Evolutionary conservation across 345 rosid genomes (phyloP), one percentile per base, ranked within the genome.

Genomic region (Boechera stricta): DNA sequence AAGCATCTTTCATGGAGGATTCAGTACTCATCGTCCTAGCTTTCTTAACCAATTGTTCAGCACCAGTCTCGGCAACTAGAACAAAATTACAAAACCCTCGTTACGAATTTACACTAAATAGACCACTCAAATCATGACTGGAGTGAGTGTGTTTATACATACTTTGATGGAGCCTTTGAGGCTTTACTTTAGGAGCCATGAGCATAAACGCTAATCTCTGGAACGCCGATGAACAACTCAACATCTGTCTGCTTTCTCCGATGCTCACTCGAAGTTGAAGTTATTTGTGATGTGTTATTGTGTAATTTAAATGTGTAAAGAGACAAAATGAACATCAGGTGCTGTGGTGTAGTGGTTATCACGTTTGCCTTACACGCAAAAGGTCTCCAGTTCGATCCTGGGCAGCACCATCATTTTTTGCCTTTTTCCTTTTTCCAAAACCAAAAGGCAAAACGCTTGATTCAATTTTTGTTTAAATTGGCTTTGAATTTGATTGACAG

Each of bases 1-100:
- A 92, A 4, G 90, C 77, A 36, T 77, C 91, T 78, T 75, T 89
- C 54, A 90, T 82, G 70, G 89, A 78, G 64, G 90, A 81, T 31
- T 81, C 70, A 2, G 87, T 82, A 78, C 59, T 72, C 88, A 85
- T 84, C 7, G 85, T 78, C 64, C 85, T 79, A 11, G 87, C 80
- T 68, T 35, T 84, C 81, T 86, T 84, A 13, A 82, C 49, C 16
- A 85, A 44, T 64, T 77, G 79, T 74, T 82, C 85, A 33, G 73
- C 39, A 1, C 82, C 60, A 18, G 80, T 67, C 67, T 84, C 92
- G 74, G 86, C 82, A 71, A 79, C 76, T 68, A 47, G 28, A n/a
- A 26, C 32, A 42, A 12, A 18, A 31, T 13, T 24, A 71, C 45
- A 48, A 78, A 78, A 58, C 38, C 73, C 49, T 39, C 53, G 53